Base-by-base conservation (phyloP, 108 stramenopile genomes). In the Epithemia pelagica region DNA sequence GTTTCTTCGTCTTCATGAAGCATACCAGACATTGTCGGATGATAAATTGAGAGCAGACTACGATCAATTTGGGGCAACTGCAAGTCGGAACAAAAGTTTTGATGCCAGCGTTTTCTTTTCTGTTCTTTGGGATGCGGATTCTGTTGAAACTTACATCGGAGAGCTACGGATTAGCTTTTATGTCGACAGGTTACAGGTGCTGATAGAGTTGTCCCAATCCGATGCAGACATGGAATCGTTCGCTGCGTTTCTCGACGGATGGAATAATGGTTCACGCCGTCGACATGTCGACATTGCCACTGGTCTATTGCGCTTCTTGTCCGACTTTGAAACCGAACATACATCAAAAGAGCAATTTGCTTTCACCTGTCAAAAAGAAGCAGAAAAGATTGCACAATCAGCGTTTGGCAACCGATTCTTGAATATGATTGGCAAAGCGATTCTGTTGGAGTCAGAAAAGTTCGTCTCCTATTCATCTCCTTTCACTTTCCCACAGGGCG, bases 1-100 rank as follows among this genome's bases (percentile, higher is more conserved):
- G 52, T 81, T 81, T 71, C 62, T 70, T 22, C 62, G 74, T 52
- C 62, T 81, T 32, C 74, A 76, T 59, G 68, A 73, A 31, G 80
- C 80, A 10, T 78, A 81, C 52, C 76, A 74, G 33, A 81, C 77
- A 15, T 59, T 81, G 28, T 74, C 74, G 7, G 74, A 81, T 46
- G 69, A 73, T 19, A 2, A 55, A 18, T 63, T 28, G 37, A 54
- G 80, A 30, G 55, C 37, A 54, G 32, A 65, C 52, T 81, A 81
- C 52, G 80, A 81, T 61, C 27, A 60, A 18, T 68, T 66, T 7
- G 80, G 80, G 2, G 23, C 58, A 0, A 59, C 75, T 32, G 58
- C 68, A 18, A 28, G 33, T 65, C 68, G 69, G 0, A 54, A 67
- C 19, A 52, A 52, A 32, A 58, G 37, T 54, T 69, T 65, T 27